phyloP scores from a whole-genome alignment of 1,284 basidiomycete species.

The Ganoderma boninense region DNA sequence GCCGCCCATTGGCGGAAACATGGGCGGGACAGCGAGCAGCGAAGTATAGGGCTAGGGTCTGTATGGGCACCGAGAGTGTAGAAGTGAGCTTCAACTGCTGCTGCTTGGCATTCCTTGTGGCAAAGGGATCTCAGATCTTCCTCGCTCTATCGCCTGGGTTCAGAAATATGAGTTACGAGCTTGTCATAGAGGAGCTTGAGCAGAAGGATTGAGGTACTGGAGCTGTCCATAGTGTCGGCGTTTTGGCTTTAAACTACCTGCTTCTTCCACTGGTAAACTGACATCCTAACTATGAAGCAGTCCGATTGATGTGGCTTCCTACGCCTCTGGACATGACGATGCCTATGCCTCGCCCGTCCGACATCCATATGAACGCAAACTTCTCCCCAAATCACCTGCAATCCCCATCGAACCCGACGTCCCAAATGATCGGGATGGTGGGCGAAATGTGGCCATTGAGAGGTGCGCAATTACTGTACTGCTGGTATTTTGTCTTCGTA shows the following conservation, averaged over 20 bases:
- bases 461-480: conserved; percentile 16
- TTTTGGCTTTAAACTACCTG: neutral
- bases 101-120: neutral
- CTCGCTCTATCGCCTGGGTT: neutral
- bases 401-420: neutral
- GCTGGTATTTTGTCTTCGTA: neutral
- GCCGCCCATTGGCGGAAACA: too few relatives aligned
- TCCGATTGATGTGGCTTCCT: conserved; percentile 57
- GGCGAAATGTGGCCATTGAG: neutral
- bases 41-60: too few relatives aligned
- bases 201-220: neutral
- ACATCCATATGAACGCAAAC: conserved; percentile 45
- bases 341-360: conserved; percentile 51
- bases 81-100: too few relatives aligned
- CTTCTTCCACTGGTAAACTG: neutral
- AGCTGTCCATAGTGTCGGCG: neutral
- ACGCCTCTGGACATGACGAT: conserved; percentile 43
- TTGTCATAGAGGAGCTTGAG: neutral
- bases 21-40: too few relatives aligned
- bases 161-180: neutral
- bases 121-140: neutral
- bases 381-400: neutral
- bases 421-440: conserved; percentile 19
- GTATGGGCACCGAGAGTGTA: too few relatives aligned
- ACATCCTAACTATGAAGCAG: conserved; percentile 40